phyloP scores from a whole-genome alignment of 257 asterid genomes.

The Solanum chilense region DNA sequence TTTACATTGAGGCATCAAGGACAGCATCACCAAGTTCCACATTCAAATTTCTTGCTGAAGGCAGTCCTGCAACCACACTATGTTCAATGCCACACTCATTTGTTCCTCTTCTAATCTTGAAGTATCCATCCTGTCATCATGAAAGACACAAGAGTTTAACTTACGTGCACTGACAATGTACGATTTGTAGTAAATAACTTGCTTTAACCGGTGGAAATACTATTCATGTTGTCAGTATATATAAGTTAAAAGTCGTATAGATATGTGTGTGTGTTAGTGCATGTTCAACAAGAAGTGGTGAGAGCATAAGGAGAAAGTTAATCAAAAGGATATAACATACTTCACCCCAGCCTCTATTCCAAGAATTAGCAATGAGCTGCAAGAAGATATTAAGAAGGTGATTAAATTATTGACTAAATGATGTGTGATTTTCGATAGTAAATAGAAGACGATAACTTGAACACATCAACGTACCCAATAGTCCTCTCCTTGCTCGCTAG shows the following conservation, averaged over 20 bases:
- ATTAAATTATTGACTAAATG: neutral
- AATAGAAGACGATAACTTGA: neutral
- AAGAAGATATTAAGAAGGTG: neutral
- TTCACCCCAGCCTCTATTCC: slow-evolving; percentile 98
- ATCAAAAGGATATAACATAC: slow-evolving; percentile 41
- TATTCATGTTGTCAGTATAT: neutral
- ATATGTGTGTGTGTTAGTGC: neutral
- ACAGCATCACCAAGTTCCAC: slow-evolving; percentile 6
- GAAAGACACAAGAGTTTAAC: neutral
- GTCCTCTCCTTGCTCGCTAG: slow-evolving; percentile 69
- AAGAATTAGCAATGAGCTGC: slow-evolving; percentile 91
- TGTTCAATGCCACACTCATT: slow-evolving; percentile 95
- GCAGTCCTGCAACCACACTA: slow-evolving; percentile 65
- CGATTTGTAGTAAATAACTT: neutral
- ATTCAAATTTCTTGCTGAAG: slow-evolving; percentile 54
- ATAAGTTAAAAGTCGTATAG: neutral
- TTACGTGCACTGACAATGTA: neutral
- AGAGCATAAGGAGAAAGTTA: neutral
- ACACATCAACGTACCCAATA: slow-evolving; percentile 56
- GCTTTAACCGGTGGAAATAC: neutral
- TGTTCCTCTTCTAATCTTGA: slow-evolving; percentile 80
- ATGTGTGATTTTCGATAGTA: neutral
- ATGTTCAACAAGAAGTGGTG: neutral
- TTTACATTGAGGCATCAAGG: slow-evolving; percentile 36
- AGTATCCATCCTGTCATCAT: slow-evolving; percentile 70